Evolutionary conservation across 345 rosid species (phyloP).

Genomic region (Citrus medica): DNA sequence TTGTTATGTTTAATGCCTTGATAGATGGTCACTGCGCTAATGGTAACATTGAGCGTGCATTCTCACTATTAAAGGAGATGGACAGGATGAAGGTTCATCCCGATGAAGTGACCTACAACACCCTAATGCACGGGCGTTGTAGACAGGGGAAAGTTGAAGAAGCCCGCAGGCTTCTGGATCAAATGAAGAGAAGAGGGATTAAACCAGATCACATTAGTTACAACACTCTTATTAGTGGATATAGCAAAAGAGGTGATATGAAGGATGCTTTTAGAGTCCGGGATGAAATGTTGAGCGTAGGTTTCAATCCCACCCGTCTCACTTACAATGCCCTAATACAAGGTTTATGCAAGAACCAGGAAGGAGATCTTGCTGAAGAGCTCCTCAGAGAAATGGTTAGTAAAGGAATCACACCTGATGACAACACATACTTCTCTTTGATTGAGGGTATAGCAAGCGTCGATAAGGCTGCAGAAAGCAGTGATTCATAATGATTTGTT

Average conservation of each 20-base stretch:
- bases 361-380: conserved; percentile 70
- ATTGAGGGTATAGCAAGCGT: conserved; percentile 54
- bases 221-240: conserved; percentile 85
- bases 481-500: background rate
- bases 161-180: conserved; percentile 80
- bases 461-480: conserved; percentile 9
- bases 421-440: conserved; percentile 61
- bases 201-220: conserved; percentile 80
- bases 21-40: conserved; percentile 75
- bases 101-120: conserved; percentile 89
- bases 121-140: conserved; percentile 82
- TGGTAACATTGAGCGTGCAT: conserved; percentile 67
- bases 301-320: conserved; percentile 77
- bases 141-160: conserved; percentile 77
- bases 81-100: conserved; percentile 59
- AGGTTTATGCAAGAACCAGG: conserved; percentile 69
- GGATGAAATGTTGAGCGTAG: conserved; percentile 86
- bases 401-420: conserved; percentile 82
- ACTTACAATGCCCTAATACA: conserved; percentile 87
- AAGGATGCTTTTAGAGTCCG: conserved; percentile 69
- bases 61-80: conserved; percentile 65
- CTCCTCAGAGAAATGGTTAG: conserved; percentile 78
- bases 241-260: conserved; percentile 78
- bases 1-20: conserved; percentile 72
- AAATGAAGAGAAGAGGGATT: conserved; percentile 79